Conservation (phyloP, 2,329 filamentous ascomycete genomes). For the Cryphonectria nitschkei region DNA sequence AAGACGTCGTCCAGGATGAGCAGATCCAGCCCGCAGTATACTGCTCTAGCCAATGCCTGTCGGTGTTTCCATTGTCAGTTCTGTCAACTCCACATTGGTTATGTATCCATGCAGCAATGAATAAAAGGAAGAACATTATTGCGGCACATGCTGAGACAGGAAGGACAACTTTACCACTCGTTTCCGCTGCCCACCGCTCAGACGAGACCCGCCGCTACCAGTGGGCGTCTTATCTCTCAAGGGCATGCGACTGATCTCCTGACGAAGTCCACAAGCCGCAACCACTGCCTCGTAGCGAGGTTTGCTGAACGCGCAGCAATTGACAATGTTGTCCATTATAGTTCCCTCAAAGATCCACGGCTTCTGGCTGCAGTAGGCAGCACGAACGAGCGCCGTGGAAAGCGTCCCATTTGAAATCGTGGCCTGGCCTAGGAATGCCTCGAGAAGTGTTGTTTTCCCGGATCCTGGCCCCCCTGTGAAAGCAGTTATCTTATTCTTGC, state of each 20-base stretch:
- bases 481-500: background rate
- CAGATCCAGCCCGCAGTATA: background rate
- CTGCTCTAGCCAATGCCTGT: background rate
- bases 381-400: background rate
- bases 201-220: background rate
- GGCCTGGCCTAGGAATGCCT: background rate
- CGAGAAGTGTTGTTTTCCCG: background rate
- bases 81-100: background rate
- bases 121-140: background rate
- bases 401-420: background rate
- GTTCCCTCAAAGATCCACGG: background rate
- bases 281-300: background rate
- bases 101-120: accelerated
- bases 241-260: background rate
- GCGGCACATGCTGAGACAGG: background rate
- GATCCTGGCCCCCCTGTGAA: background rate
- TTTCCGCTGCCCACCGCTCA: background rate
- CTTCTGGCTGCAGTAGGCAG: background rate
- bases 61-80: background rate
- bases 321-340: background rate
- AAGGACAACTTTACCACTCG: background rate
- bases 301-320: background rate
- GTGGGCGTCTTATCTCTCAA: background rate
- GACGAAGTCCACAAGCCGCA: background rate
- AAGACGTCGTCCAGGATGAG: background rate